phyloP scores from a whole-genome alignment of 805 yeast genomes.

The Pichia rugopelliculosa region DNA sequence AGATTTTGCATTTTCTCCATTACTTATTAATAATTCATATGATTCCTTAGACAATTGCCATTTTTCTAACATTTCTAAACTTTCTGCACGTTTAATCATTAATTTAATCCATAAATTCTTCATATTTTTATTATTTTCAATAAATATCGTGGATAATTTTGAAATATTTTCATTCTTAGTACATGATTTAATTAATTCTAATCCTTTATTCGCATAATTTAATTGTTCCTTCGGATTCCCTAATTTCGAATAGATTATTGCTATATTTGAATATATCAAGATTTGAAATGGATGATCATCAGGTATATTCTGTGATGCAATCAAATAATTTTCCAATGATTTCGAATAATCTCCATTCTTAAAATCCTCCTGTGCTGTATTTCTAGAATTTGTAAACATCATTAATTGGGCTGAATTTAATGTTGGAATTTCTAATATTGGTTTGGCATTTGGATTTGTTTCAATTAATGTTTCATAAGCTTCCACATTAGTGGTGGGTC shows the following conservation, averaged over 20 bases:
- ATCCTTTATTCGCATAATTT: conserved; percentile 40
- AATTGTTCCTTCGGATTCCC: conserved; percentile 61
- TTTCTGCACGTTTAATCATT: conserved; percentile 67
- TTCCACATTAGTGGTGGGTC: background rate
- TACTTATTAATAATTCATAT: conserved; percentile 56
- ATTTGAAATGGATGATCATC: conserved; percentile 55
- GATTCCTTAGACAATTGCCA: conserved; percentile 53
- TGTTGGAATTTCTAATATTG: background rate
- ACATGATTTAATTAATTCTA: conserved; percentile 30
- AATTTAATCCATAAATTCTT: conserved; percentile 72
- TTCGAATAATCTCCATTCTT: conserved; percentile 73
- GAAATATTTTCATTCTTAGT: conserved; percentile 15
- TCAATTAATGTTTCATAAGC: background rate
- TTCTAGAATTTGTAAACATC: conserved; percentile 42
- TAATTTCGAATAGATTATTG: conserved; percentile 54
- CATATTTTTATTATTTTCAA: conserved; percentile 45
- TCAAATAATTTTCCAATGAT: conserved; percentile 56
- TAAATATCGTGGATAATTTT: conserved; percentile 21
- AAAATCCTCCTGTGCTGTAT: conserved; percentile 56
- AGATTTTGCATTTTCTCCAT: conserved; percentile 57
- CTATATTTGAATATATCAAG: conserved; percentile 67
- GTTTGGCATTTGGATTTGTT: background rate
- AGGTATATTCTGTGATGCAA: conserved; percentile 47
- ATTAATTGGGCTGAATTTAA: conserved; percentile 17
- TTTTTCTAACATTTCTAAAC: conserved; percentile 71